Percentiles rank a stretch among this genome's conserved stretches.
Evolutionary conservation across 2,329 filamentous ascomycete genomes (phyloP).

Genomic region (Apiospora rasikravindrae): DNA sequence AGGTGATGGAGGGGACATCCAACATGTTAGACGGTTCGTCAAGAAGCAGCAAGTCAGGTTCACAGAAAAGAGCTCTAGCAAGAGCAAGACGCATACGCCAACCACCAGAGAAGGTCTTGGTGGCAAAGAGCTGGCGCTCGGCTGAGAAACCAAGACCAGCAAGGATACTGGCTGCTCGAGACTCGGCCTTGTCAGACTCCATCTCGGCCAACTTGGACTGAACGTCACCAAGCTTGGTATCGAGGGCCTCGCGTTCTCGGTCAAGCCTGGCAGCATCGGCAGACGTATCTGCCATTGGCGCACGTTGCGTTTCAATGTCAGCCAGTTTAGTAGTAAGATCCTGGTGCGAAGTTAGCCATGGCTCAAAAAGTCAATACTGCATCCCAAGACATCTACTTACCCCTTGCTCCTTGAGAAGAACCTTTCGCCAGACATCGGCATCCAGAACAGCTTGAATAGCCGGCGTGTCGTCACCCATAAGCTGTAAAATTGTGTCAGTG

Average conservation of each 20-base stretch:
- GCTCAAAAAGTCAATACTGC: neutral
- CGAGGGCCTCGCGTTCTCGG: conserved; percentile 85
- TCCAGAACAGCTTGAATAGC: conserved; percentile 95
- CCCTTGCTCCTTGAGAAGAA: conserved; percentile 86
- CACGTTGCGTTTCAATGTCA: conserved; percentile 77
- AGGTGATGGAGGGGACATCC: conserved; percentile 99
- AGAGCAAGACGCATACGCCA: conserved; percentile 98
- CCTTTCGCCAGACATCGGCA: conserved; percentile 98
- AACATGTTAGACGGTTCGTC: conserved; percentile 99
- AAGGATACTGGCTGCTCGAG: conserved; percentile 91
- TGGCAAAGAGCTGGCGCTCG: conserved; percentile 89
- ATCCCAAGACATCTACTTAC: conserved; percentile 52
- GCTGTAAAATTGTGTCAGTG: conserved; percentile 55
- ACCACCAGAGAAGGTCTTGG: conserved; percentile 98
- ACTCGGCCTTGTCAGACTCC: conserved; percentile 98
- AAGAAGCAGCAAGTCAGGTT: conserved; percentile 92
- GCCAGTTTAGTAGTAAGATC: conserved; percentile 80
- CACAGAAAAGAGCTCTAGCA: conserved; percentile 94
- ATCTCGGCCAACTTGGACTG: conserved; percentile 94
- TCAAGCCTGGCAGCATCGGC: conserved; percentile 86
- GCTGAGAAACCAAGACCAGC: conserved; percentile 96
- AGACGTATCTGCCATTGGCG: conserved; percentile 87
- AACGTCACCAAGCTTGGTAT: conserved; percentile 88
- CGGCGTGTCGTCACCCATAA: conserved; percentile 92
- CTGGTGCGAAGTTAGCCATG: conserved; percentile 44